Evolutionary conservation across 2,329 filamentous ascomycete genomes (phyloP).

Genomic region (Fusarium pilosicola): DNA sequence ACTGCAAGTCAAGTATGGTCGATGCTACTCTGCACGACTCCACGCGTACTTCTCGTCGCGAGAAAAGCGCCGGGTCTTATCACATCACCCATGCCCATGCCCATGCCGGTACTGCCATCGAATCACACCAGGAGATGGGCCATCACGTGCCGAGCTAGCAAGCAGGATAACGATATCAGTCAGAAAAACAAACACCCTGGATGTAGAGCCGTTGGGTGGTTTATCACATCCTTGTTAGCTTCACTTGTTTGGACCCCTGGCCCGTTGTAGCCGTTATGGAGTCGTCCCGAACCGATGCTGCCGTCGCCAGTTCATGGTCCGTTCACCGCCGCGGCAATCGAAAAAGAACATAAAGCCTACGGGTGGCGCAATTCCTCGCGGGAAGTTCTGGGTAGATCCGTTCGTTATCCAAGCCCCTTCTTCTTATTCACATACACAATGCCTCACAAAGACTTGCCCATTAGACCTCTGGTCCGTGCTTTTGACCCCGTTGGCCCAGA

Average conservation of each 20-base stretch:
- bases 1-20: background rate
- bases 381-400: background rate
- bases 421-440: background rate
- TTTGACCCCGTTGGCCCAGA: conserved; percentile 9
- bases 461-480: conserved; percentile 4
- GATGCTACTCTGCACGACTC: background rate
- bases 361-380: background rate
- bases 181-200: background rate
- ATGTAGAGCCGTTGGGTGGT: background rate
- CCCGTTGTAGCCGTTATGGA: conserved; percentile 25
- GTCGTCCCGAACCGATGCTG: conserved; percentile 13
- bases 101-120: background rate
- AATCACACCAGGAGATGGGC: background rate
- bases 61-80: background rate
- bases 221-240: background rate
- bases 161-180: background rate
- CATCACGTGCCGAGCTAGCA: conserved; percentile 9
- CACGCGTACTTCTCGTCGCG: background rate
- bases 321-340: conserved; percentile 19
- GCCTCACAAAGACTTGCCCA: conserved; percentile 17
- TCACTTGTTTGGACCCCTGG: background rate
- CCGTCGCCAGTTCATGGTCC: conserved; percentile 20
- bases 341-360: background rate
- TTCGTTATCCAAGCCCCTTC: background rate
- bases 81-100: background rate